These are phyloP conservation scores for Debaryomycetaceae sp. DNA, from an alignment of 1,139 yeast genomes.

Conservation along the genomic window DNA sequence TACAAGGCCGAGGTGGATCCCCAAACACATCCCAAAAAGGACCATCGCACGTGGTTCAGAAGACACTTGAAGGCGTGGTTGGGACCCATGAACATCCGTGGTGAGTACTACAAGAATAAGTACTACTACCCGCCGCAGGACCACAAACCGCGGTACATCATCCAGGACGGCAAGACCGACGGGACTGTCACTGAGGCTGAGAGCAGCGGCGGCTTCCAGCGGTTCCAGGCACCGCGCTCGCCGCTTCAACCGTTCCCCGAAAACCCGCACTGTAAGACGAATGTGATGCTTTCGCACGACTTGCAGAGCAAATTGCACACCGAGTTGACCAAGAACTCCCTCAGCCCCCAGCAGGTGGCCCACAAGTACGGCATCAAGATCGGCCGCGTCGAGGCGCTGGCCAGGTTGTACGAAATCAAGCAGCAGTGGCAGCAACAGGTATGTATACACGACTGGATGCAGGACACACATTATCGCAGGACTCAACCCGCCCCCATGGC, in stretches of 20 bases:
- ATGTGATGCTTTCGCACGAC: constrained; percentile 51
- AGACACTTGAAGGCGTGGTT: constrained; percentile 52
- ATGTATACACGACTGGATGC: constrained; percentile 29
- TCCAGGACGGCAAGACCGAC: constrained; percentile 50
- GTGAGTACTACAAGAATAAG: constrained; percentile 75
- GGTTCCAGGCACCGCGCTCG: constrained; percentile 1
- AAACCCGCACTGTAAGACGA: constrained; percentile 68
- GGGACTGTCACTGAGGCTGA: constrained; percentile 14
- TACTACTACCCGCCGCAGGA: constrained; percentile 69
- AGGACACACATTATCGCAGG: background rate
- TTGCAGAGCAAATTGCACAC: constrained; percentile 57
- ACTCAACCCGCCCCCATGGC: too few relatives aligned
- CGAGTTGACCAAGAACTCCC: constrained; percentile 49
- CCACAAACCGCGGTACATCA: constrained; percentile 71
- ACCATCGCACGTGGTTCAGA: constrained; percentile 20
- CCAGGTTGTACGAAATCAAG: constrained; percentile 65
- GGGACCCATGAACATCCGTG: constrained; percentile 81
- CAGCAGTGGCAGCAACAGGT: constrained; percentile 55
- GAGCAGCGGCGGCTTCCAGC: constrained; percentile 7
- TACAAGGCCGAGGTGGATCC: constrained; percentile 23
- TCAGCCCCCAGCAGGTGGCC: constrained; percentile 70
- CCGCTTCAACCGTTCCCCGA: constrained; percentile 73
- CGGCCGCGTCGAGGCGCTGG: constrained; percentile 82
- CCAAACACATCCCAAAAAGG: constrained; percentile 25
- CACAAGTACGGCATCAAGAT: constrained; percentile 75